phyloP scores from a whole-genome alignment of 1,284 basidiomycete species.

The Boletus sp. region DNA sequence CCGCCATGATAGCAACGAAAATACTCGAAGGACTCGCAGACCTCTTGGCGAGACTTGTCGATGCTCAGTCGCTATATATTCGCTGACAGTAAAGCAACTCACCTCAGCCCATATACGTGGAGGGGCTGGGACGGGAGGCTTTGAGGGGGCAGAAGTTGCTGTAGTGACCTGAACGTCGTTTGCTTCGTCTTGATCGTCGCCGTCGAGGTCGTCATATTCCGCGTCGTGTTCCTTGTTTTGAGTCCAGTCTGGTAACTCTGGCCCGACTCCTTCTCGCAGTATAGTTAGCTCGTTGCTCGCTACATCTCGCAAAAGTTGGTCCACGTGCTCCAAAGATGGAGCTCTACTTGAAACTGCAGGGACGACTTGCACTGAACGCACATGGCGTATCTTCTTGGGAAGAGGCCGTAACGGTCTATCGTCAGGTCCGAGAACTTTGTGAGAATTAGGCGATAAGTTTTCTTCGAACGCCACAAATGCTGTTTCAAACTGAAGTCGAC shows the following conservation, averaged over 20 bases:
- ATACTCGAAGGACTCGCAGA: constrained; percentile 71
- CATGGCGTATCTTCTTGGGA: constrained; percentile 15
- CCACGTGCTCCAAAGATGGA: constrained; percentile 11
- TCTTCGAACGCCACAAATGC: neutral
- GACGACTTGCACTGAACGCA: neutral
- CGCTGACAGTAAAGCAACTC: constrained; percentile 10
- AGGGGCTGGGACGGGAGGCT: constrained; percentile 33
- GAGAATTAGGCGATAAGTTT: neutral
- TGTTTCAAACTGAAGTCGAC: constrained; percentile 20
- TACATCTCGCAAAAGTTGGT: constrained; percentile 20
- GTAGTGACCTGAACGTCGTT: constrained; percentile 1
- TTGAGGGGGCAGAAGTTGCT: neutral
- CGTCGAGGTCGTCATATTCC: constrained; percentile 14
- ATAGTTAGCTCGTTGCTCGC: constrained; percentile 13
- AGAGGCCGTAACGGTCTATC: constrained; percentile 22
- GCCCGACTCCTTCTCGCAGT: constrained; percentile 5
- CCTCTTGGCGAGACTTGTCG: constrained; percentile 68
- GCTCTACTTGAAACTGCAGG: neutral
- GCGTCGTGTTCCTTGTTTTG: constrained; percentile 20
- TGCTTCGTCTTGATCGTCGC: constrained; percentile 11
- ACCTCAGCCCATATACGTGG: constrained; percentile 58
- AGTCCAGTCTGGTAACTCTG: constrained; percentile 24
- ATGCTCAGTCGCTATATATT: constrained; percentile 8
- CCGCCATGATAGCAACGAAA: constrained; percentile 76
- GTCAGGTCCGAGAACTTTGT: constrained; percentile 23